These are phyloP conservation scores for Solanum virginianum DNA, from an alignment of 257 asterid species.

Conservation along the genomic window DNA sequence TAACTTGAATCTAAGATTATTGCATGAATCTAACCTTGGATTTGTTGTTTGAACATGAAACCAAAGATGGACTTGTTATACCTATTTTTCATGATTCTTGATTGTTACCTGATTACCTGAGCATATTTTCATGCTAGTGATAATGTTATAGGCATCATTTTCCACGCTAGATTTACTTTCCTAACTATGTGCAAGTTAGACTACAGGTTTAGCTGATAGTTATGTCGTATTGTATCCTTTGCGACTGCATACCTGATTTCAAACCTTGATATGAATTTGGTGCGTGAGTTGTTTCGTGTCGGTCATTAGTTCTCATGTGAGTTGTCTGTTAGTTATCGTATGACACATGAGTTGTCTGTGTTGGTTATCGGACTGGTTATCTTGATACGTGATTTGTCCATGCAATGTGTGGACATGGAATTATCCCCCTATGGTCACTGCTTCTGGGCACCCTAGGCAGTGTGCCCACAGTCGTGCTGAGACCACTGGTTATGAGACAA, in stretches of 20 bases:
- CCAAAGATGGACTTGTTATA: background rate
- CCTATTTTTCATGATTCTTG: background rate
- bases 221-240: background rate
- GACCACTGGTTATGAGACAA: background rate
- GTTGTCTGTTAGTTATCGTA: background rate
- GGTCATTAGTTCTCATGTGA: background rate
- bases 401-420: background rate
- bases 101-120: background rate
- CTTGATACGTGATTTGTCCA: background rate
- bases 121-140: background rate
- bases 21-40: background rate
- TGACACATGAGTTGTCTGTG: background rate
- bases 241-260: background rate
- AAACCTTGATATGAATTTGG: background rate
- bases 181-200: background rate
- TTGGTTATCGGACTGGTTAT: background rate
- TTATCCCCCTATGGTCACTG: background rate
- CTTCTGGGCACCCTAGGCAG: background rate
- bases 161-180: background rate
- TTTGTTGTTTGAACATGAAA: background rate
- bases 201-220: background rate
- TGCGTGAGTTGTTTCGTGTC: background rate
- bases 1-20: background rate
- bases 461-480: background rate
- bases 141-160: background rate